These are phyloP conservation scores for Tephrocybe sp. DNA, from an alignment of 768 basidiomycete species.

Conservation along the genomic window DNA sequence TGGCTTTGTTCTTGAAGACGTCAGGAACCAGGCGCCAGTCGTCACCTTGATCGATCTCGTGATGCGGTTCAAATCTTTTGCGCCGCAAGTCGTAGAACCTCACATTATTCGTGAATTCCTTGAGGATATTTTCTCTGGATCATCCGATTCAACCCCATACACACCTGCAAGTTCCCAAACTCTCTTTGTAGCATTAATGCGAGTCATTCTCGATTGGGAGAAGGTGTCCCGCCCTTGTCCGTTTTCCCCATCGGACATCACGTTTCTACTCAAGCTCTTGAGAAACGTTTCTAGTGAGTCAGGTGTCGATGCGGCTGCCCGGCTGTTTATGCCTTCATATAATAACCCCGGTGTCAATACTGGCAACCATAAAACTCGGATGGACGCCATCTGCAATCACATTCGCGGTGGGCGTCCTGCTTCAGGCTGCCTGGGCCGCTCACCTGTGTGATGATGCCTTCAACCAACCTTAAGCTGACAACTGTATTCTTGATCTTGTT, in stretches of 20 bases:
- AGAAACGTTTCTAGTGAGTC: not conserved
- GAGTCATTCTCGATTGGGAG: slow-evolving; percentile 7
- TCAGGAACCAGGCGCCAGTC: not conserved
- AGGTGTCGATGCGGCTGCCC: slow-evolving; percentile 1
- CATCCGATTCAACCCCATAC: too few species aligned
- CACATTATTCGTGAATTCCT: slow-evolving; percentile 1
- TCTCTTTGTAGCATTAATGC: slow-evolving; percentile 1
- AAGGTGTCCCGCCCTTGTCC: not conserved
- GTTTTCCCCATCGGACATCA: slow-evolving; percentile 5
- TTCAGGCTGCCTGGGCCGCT: too few species aligned
- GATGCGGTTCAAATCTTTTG: slow-evolving; percentile 3
- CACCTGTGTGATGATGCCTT: too few species aligned
- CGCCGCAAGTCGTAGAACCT: not conserved
- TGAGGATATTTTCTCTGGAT: not conserved
- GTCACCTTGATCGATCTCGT: slow-evolving; percentile 1
- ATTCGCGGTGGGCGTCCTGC: too few species aligned
- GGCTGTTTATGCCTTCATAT: too few species aligned
- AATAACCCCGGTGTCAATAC: too few species aligned
- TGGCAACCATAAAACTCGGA: too few species aligned
- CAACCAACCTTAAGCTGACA: too few species aligned
- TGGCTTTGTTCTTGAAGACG: slow-evolving; percentile 4
- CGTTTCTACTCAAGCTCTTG: not conserved
- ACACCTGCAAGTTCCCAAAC: not conserved
- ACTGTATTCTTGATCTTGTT: too few species aligned
- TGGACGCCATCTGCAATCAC: too few species aligned